A percentile compares a stretch with the other conserved stretches of the same genome.
These are phyloP conservation scores for Trichophyton benhamiae DNA, from an alignment of 2,329 filamentous ascomycete species.

Conservation along the genomic window DNA sequence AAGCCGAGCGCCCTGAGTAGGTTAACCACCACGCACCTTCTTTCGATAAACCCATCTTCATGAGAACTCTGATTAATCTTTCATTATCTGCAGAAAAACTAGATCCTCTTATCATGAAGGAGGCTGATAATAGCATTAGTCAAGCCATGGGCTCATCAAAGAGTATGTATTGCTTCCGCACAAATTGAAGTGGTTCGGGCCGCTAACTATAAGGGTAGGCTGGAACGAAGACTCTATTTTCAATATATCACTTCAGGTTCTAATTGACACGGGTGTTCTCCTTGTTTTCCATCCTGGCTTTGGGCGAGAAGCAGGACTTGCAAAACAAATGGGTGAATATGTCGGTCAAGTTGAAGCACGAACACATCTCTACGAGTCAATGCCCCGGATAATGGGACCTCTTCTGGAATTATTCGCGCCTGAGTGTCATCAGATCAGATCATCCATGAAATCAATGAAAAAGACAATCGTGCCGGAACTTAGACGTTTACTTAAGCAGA, in stretches of 20 bases:
- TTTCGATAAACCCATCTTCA: neutral
- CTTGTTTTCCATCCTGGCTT: neutral
- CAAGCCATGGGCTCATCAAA: neutral
- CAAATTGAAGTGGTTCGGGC: neutral
- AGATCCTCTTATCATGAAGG: neutral
- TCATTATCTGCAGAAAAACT: neutral
- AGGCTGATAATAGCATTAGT: neutral
- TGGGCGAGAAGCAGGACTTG: neutral
- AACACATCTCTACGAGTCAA: neutral
- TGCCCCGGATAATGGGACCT: neutral
- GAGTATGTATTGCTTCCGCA: neutral
- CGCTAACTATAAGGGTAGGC: neutral
- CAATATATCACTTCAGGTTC: neutral
- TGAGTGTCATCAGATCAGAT: neutral
- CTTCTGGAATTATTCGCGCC: neutral
- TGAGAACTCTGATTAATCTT: neutral
- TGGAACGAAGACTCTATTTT: neutral
- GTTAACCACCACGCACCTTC: neutral
- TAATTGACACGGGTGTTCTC: neutral
- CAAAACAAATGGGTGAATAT: neutral
- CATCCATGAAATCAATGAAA: neutral
- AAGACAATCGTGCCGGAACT: neutral
- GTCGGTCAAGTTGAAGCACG: neutral
- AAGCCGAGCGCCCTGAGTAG: neutral
- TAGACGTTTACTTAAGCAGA: neutral